A percentile compares a stretch with the other conserved stretches of the same genome.
phyloP scores from a whole-genome alignment of 169 alveolate genomes.

The Toxoplasma gondii region DNA sequence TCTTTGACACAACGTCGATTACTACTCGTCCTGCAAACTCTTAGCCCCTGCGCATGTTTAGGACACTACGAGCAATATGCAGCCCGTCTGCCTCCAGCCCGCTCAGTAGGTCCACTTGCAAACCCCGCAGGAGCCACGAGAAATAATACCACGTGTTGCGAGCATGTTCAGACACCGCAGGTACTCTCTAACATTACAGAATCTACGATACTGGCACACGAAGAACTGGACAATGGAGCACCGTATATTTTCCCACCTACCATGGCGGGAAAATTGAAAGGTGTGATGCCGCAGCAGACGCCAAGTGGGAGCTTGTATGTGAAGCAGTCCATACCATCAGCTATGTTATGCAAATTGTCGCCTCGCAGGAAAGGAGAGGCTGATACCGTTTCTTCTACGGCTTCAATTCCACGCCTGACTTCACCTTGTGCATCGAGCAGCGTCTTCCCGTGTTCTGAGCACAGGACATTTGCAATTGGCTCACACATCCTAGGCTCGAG shows the following conservation, averaged over 20 bases:
- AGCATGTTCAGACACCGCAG: too few relatives aligned
- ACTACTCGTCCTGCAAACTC: too few relatives aligned
- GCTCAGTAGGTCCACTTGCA: too few relatives aligned
- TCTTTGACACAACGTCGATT: too few relatives aligned
- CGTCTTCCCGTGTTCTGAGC: slow-evolving; percentile 84
- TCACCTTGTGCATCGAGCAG: slow-evolving; percentile 84
- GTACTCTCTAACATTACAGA: too few relatives aligned
- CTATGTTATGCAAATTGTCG: slow-evolving; percentile 79
- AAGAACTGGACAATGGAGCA: too few relatives aligned
- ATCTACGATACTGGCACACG: too few relatives aligned
- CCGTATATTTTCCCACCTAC: neutral
- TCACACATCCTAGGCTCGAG: neutral
- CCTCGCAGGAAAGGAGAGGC: slow-evolving; percentile 77
- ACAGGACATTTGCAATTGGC: neutral
- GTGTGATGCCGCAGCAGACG: slow-evolving; percentile 85
- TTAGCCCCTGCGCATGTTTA: too few relatives aligned
- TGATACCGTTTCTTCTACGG: slow-evolving; percentile 80
- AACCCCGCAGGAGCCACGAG: too few relatives aligned
- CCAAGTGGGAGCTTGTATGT: slow-evolving; percentile 85
- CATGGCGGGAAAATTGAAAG: slow-evolving; percentile 90
- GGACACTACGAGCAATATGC: too few relatives aligned
- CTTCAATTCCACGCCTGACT: slow-evolving; percentile 85
- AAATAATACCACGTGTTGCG: too few relatives aligned
- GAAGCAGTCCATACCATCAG: slow-evolving; percentile 81
- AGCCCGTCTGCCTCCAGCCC: too few relatives aligned